Percentiles rank a stretch among this genome's conserved stretches.
These are phyloP conservation scores for Coprinopsis strossmayeri DNA, from an alignment of 768 basidiomycete genomes.

Conservation along the genomic window DNA sequence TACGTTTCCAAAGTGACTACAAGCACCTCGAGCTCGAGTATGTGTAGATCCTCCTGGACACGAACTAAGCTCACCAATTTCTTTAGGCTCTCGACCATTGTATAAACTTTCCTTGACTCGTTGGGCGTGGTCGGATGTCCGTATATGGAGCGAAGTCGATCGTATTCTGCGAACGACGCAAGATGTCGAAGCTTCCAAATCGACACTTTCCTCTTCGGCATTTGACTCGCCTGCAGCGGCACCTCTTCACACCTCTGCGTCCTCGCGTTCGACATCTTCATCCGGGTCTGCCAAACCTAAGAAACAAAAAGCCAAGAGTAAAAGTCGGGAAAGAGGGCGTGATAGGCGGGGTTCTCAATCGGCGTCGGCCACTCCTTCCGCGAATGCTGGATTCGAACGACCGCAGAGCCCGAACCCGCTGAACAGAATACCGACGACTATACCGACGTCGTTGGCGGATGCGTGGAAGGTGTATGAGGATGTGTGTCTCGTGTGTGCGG, in stretches of 20 bases:
- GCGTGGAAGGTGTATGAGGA: conserved; percentile 83
- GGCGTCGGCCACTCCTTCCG: neutral
- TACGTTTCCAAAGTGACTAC: conserved; percentile 7
- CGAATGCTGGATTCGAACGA: neutral
- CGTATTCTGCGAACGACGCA: neutral
- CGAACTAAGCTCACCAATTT: neutral
- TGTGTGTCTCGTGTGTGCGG: conserved; percentile 74
- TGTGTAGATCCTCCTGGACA: neutral
- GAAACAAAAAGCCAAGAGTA: neutral
- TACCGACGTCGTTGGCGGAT: conserved; percentile 42
- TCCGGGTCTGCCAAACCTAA: neutral
- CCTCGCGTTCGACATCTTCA: neutral
- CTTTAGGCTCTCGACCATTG: neutral
- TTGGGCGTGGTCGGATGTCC: conserved; percentile 9
- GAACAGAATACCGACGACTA: neutral
- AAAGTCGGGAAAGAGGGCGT: neutral
- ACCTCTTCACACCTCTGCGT: neutral
- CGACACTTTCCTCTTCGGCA: neutral
- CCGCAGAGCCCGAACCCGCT: neutral
- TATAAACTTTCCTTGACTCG: conserved; percentile 7
- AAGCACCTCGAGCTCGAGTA: neutral
- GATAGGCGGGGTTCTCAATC: neutral
- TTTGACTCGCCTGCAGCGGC: neutral
- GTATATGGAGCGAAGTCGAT: conserved; percentile 8
- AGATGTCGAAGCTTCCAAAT: neutral